Evolutionary conservation across 768 basidiomycete genomes (phyloP).

Genomic region (Kwoniella dejecticola): DNA sequence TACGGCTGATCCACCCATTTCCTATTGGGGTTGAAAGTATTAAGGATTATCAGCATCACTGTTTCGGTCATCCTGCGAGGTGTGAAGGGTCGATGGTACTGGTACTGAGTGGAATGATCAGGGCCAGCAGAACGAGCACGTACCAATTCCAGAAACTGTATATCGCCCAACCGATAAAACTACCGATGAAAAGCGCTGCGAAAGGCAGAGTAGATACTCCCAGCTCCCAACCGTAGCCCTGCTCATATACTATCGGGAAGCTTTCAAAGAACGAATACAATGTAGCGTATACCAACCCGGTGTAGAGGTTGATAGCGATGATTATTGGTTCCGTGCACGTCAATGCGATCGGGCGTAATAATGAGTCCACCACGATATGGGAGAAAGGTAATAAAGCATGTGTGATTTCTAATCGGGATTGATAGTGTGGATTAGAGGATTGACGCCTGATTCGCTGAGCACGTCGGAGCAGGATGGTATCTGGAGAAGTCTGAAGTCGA

Average conservation of each 20-base stretch:
- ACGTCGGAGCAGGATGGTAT: constrained; percentile 38
- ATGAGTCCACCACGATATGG: constrained; percentile 17
- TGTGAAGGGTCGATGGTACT: no score
- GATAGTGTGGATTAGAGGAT: constrained; percentile 25
- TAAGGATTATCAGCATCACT: no score
- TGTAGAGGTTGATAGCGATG: constrained; percentile 50
- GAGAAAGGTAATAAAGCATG: constrained; percentile 11
- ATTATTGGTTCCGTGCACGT: constrained; percentile 50
- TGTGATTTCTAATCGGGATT: constrained; percentile 25
- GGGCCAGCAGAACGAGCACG: background rate
- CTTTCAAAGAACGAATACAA: constrained; percentile 51
- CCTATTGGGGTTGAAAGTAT: background rate
- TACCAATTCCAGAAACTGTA: constrained; percentile 31
- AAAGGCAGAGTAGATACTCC: constrained; percentile 38
- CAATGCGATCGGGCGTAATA: constrained; percentile 32
- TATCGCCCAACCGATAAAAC: constrained; percentile 23
- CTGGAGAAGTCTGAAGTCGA: constrained; percentile 21
- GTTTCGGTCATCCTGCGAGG: no score
- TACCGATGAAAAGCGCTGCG: constrained; percentile 43
- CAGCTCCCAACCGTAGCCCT: constrained; percentile 38
- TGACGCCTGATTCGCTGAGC: constrained; percentile 31
- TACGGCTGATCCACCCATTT: constrained; percentile 3
- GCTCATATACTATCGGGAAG: constrained; percentile 51
- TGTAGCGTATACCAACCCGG: constrained; percentile 43
- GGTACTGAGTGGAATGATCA: no score